A percentile compares a stretch with the other conserved stretches of the same genome.
phyloP scores from a whole-genome alignment of 2,329 filamentous ascomycete genomes.

The Botrytis fabae region DNA sequence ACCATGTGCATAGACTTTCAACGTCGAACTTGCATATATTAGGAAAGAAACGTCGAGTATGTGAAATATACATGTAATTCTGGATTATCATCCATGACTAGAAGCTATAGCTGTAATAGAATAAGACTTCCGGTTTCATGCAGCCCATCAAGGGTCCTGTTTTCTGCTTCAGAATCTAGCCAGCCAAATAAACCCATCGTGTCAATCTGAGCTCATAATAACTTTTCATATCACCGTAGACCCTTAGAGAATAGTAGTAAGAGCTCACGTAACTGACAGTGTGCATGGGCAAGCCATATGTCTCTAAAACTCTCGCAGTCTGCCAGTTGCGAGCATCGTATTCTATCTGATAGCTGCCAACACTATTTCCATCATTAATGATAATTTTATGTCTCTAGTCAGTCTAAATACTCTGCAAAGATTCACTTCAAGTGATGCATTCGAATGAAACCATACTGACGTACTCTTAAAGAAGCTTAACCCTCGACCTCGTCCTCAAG shows the following conservation, averaged over 20 bases:
- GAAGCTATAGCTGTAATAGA: not conserved
- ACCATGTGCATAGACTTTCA: not conserved
- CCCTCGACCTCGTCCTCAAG: not conserved
- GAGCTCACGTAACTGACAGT: not conserved
- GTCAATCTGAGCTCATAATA: not conserved
- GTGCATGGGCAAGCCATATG: not conserved
- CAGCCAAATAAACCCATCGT: not conserved
- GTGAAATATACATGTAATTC: not conserved
- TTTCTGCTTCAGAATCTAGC: not conserved
- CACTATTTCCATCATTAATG: rapidly evolving
- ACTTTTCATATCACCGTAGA: not conserved
- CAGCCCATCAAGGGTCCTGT: not conserved
- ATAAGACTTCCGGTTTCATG: no score
- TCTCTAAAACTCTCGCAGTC: not conserved
- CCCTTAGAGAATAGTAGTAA: not conserved
- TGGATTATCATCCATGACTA: not conserved
- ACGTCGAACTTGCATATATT: not conserved
- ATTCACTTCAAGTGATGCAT: rapidly evolving
- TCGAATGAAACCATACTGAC: not conserved
- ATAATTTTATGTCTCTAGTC: not conserved
- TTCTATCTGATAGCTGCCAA: not conserved
- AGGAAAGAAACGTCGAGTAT: not conserved
- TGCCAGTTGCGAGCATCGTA: not conserved
- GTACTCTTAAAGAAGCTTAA: not conserved
- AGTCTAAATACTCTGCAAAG: not conserved